phyloP scores from a whole-genome alignment of 2,329 filamentous ascomycete species.

The Pochonia chlamydosporia region DNA sequence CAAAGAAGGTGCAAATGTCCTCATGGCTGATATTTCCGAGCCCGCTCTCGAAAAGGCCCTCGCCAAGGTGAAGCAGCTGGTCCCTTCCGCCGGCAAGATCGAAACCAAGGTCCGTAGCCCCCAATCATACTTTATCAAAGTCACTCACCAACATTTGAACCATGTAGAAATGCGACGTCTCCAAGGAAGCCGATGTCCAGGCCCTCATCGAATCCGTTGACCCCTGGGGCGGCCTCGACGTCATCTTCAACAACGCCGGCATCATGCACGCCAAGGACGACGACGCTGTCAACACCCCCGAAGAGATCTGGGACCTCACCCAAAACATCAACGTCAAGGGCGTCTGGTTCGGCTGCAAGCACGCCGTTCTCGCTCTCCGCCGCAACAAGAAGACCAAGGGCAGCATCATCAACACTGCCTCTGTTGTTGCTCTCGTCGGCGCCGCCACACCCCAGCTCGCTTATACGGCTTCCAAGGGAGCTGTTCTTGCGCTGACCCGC shows the following conservation, averaged over 20 bases:
- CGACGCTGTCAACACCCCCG: conserved; percentile 76
- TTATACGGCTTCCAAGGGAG: conserved; percentile 91
- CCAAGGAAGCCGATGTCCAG: conserved; percentile 74
- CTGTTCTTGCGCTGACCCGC: conserved; percentile 82
- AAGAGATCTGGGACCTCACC: conserved; percentile 90
- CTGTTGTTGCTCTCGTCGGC: conserved; percentile 80
- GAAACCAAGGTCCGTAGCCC: conserved; percentile 47
- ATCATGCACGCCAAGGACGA: conserved; percentile 88
- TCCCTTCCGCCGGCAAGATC: conserved; percentile 54
- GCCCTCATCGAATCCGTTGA: conserved; percentile 71
- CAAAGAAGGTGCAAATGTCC: conserved; percentile 77
- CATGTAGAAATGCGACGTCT: conserved; percentile 63
- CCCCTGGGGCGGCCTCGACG: conserved; percentile 78
- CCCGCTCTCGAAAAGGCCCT: conserved; percentile 72
- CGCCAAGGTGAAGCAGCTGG: conserved; percentile 67
- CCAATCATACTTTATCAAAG: neutral
- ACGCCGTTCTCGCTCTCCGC: conserved; percentile 77
- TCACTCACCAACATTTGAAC: neutral
- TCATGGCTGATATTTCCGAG: conserved; percentile 80
- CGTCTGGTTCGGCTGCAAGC: conserved; percentile 95
- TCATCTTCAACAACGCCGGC: conserved; percentile 96
- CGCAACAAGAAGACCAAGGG: conserved; percentile 72
- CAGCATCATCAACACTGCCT: conserved; percentile 89
- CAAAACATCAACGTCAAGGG: conserved; percentile 96
- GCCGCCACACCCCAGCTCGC: conserved; percentile 84